Conservation (phyloP, 2,329 filamentous ascomycete genomes). For the Pyrenophora graminea region DNA sequence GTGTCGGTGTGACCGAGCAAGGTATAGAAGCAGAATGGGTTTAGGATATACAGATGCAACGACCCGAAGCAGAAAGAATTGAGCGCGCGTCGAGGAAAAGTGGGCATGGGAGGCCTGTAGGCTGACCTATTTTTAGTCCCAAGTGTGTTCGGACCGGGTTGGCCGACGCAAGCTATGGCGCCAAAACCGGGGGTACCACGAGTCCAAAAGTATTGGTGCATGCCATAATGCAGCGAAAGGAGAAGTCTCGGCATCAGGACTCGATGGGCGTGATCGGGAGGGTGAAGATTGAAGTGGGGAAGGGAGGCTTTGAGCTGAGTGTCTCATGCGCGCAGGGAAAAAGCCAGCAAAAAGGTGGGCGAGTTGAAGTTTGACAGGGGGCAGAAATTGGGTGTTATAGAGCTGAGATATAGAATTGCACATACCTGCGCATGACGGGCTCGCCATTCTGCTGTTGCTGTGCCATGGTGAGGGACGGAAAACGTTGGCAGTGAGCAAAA, state of each 20-base stretch:
- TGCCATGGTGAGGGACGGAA: conserved; percentile 36
- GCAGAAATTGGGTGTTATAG: neutral
- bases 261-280: neutral
- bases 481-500: conserved; percentile 6
- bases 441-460: conserved; percentile 47
- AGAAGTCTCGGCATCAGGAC: neutral
- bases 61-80: conserved; percentile 23
- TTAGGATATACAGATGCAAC: conserved; percentile 7
- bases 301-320: neutral
- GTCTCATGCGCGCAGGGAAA: neutral
- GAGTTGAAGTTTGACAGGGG: conserved; percentile 7
- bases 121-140: conserved; percentile 44
- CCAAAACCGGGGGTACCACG: conserved; percentile 31
- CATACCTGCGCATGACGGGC: conserved; percentile 70
- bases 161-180: conserved; percentile 47
- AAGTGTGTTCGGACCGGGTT: conserved; percentile 41
- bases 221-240: conserved; percentile 14
- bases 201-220: conserved; percentile 30
- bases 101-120: conserved; percentile 39
- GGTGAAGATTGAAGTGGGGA: neutral
- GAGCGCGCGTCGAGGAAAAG: conserved; percentile 40
- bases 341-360: conserved; percentile 1
- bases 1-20: conserved; percentile 10
- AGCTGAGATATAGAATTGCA: conserved; percentile 18
- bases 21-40: conserved; percentile 10